A percentile compares a stretch with the other conserved stretches of the same genome.
These are phyloP conservation scores for Hirsutella rhossiliensis DNA, from an alignment of 2,329 filamentous ascomycete species.

Conservation along the genomic window DNA sequence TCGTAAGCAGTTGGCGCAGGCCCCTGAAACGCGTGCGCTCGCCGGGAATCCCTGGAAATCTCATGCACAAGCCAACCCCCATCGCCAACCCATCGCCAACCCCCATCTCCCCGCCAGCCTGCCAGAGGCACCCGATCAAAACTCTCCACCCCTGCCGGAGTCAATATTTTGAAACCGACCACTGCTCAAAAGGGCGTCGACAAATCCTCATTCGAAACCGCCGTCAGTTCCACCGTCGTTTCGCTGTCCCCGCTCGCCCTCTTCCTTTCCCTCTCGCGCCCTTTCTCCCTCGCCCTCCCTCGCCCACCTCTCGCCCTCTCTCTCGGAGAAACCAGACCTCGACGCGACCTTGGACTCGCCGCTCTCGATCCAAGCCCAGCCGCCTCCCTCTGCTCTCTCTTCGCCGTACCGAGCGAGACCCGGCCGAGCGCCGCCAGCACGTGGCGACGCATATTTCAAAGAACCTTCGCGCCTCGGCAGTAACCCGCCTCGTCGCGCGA, in stretches of 20 bases:
- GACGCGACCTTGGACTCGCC: too few species aligned
- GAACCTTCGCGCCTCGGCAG: background rate
- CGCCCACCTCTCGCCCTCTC: background rate
- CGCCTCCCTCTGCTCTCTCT: too few species aligned
- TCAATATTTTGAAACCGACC: constrained; percentile 1
- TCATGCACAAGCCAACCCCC: too few species aligned
- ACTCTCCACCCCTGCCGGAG: background rate
- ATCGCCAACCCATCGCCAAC: too few species aligned
- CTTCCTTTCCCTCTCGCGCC: background rate
- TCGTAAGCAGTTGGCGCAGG: background rate
- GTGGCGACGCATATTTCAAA: too few species aligned
- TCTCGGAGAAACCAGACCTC: too few species aligned
- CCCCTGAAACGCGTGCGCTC: background rate
- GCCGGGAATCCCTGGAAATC: too few species aligned
- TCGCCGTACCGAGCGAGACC: too few species aligned
- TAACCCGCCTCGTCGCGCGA: background rate
- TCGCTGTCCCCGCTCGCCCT: background rate
- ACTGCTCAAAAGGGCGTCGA: background rate
- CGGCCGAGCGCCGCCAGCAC: too few species aligned
- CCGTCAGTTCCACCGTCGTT: background rate
- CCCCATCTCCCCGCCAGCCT: too few species aligned
- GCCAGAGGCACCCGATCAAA: too few species aligned
- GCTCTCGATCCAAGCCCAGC: too few species aligned
- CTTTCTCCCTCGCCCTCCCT: background rate
- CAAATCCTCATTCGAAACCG: background rate